Base-by-base conservation (phyloP, 371 early-diverging fungal genomes). In the Chytridiales sp. region DNA sequence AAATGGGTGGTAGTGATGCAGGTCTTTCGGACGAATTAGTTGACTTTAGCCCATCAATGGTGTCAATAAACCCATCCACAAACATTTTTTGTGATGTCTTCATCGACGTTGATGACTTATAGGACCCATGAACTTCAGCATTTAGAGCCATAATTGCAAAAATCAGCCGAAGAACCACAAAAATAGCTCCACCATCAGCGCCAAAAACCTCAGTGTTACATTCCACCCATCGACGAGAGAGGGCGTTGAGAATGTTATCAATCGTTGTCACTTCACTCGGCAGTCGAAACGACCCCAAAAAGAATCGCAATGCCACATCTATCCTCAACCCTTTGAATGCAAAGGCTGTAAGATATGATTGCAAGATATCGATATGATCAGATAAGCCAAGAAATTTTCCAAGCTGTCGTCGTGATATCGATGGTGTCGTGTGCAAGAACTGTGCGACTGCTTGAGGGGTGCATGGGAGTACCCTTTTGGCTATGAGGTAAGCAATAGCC, bases 91-190 rank as follows among this genome's bases (percentile, higher is more conserved):
- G n/a, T n/a, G n/a, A n/a, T n/a, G n/a, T n/a, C n/a, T n/a, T n/a
- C n/a, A n/a, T n/a, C n/a, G n/a, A n/a, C n/a, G n/a, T n/a, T n/a
- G n/a, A n/a, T n/a, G n/a, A n/a, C n/a, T n/a, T n/a, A n/a, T n/a
- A n/a, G n/a, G n/a, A 42, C 19, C 74, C 73, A 3, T 94, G 91
- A 15, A 87, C 67, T 57, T 91, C 91, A 9, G 93, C 89, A 73
- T 94, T 95, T 51, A 96, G 77, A 32, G 87, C 84, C 69, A 95
- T 77, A 77, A 91, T 87, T 24, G 92, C 85, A 50, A 88, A 89
- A 26, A 88, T 85, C 8, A 95, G 85, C 62, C 86, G 87, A 62
- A 86, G 82, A 0, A 84, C 83, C 68, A 84, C 80, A n/a, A n/a
- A n/a, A 4, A 31, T 21, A 15, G 11, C 21, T 6, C 6, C 46